Base-by-base conservation (phyloP, 73 alveolate species). In the Blepharisma stoltei region DNA sequence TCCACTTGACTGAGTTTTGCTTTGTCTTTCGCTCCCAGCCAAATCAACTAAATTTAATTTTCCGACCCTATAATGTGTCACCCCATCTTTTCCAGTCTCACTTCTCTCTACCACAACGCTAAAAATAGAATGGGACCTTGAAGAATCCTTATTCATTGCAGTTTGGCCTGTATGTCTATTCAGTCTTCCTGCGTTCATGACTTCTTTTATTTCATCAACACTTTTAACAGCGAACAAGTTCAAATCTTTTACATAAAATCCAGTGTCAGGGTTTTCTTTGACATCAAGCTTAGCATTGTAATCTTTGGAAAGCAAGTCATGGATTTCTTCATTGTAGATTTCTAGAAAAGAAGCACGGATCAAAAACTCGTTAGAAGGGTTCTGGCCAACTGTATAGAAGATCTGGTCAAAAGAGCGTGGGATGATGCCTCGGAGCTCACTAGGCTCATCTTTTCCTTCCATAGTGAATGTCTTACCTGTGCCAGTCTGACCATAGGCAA, bases 401-500 rank as follows among this genome's bases (percentile, higher is more conserved):
- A 96, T 87, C 53, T 93, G 94, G 81, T 96, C 98, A 76, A 96
- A 96, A 41, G 98, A 87, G 66, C 99, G 90, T n/a, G 99, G 98
- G 81, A 94, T 96, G 8, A 96, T 90, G 41, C 99, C 99, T 85
- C 96, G 90, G 65, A 91, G 81, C 68, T 92, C 86, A 82, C 89
- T 93, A n/a, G 97, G 92, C 23, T 81, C 93, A 55, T 83, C 85
- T 54, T 70, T 89, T 52, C 99, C 99, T 85, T 94, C 97, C 99
- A 95, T 95, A 14, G 99, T 95, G 76, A 86, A 96, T 6, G 99
- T 95, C 81, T 95, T 95, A 0, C 99, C 99, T 14, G 99, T 95
- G 5, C 99, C 99, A 2, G 99, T 95, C 81, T 95, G 95, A 9
- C 99, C 99, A 83, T 95, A 95, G 1, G 99, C 99, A 82, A 95